A percentile compares a stretch with the other conserved stretches of the same genome.
phyloP scores from a whole-genome alignment of 768 basidiomycete genomes.

The Amylocystis lapponica region DNA sequence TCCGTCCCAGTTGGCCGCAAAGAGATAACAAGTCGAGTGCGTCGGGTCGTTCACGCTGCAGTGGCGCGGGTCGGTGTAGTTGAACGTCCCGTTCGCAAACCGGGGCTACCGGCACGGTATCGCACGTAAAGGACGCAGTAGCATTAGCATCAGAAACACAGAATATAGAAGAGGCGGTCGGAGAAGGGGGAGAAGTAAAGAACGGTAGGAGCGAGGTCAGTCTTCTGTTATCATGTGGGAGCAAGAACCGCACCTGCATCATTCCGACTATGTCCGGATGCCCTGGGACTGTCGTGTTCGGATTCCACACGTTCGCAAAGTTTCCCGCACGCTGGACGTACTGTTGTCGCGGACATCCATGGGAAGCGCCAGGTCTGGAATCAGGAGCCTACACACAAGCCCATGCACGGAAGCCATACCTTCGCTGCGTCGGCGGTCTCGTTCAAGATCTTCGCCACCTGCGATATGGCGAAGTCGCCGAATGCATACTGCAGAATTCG shows the following conservation, averaged over 20 bases:
- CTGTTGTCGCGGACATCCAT: conserved; percentile 23
- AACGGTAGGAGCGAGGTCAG: no score
- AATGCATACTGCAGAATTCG: conserved; percentile 47
- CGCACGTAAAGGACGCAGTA: no score
- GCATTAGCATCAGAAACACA: no score
- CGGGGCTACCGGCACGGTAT: conserved; percentile 34
- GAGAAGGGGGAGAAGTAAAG: no score
- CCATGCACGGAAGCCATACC: conserved; percentile 25
- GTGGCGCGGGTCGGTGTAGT: conserved; percentile 61
- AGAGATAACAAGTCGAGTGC: conserved; percentile 53
- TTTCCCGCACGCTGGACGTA: conserved; percentile 50
- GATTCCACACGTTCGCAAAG: conserved; percentile 56
- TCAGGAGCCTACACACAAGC: neutral
- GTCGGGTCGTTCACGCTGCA: conserved; percentile 59
- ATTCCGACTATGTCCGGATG: conserved; percentile 42
- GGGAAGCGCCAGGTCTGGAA: neutral
- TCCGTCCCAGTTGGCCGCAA: conserved; percentile 49
- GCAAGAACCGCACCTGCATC: conserved; percentile 58
- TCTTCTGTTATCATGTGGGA: no score
- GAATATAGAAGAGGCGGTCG: no score
- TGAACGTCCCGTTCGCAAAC: conserved; percentile 51
- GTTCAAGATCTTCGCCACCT: conserved; percentile 52
- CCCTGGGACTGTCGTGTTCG: conserved; percentile 46
- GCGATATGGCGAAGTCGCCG: conserved; percentile 58
- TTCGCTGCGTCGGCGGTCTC: conserved; percentile 45